Evolutionary conservation across 345 rosid species (phyloP), one percentile per base, ranked within the genome.

Genomic region (Citrus unshiu): DNA sequence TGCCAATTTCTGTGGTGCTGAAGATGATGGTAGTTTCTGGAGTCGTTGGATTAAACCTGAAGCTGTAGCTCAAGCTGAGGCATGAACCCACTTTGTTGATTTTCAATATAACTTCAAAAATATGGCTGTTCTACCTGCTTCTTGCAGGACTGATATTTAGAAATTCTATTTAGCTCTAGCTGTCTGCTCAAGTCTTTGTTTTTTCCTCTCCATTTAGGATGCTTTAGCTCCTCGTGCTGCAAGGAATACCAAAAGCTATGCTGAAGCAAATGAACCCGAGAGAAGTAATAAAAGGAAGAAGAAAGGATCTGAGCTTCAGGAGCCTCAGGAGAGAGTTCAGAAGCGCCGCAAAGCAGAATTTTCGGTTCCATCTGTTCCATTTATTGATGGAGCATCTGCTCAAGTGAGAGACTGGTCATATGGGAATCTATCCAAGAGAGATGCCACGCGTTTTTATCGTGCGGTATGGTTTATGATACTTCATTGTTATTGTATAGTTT

Each of bases 41-140:
- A 97, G 99, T 88, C 98, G 99, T 30, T 97, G 98, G 99, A 97
- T 97, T 87, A 94, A 94, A 87, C 99, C 99, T 61, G 99, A 94
- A 9, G 93, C 98, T 35, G 79, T 97, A 25, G 86, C 90, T 57
- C 90, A 86, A 59, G 99, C 99, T 29, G 98, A 97, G 81, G 99
- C 94, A 93, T 82, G 87, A 34, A 43, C 46, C 73, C 76, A 21
- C 32, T 62, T 40, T 59, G 73, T 83, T 79, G 73, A 68, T 71
- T 77, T 35, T 64, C 27, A 10, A 49, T 51, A 49, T 64, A 14
- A 32, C 7, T 3, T 75, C 0, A 49, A 49, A 51, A 29, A 22
- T 73, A 14, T 13, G 34, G 30, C 35, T 7, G 4, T 37, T n/a
- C 19, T 24, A 59, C 21, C 27, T 29, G 49, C 34, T 64, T 10